Percentiles rank a stretch among this genome's conserved stretches.
Conservation (phyloP, 805 yeast species). For the Nadsonia fulvescens region DNA sequence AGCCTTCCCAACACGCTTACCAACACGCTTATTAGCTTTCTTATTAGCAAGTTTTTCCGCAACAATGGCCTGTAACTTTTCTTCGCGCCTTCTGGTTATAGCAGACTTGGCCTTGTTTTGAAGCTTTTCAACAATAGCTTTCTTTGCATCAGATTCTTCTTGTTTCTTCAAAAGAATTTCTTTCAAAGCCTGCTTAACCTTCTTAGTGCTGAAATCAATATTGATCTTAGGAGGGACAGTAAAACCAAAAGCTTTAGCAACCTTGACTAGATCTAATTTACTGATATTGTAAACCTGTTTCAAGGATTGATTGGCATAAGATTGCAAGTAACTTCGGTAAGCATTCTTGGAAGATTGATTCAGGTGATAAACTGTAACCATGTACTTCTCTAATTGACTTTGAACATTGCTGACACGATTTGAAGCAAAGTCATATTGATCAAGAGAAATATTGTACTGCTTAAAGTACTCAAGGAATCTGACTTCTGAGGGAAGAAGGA, state of each 20-base stretch:
- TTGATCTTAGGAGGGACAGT: constrained; percentile 87
- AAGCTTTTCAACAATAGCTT: too few species aligned
- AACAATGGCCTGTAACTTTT: too few species aligned
- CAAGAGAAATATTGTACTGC: constrained; percentile 91
- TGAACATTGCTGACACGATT: constrained; percentile 94
- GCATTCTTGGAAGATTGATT: constrained; percentile 95
- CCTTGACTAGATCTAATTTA: constrained; percentile 82
- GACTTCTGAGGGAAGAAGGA: constrained; percentile 80
- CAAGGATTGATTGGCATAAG: constrained; percentile 90
- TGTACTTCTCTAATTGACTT: constrained; percentile 76
- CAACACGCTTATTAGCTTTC: too few species aligned
- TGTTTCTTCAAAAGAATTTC: too few species aligned
- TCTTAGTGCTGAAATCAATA: constrained; percentile 85
- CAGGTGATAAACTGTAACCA: constrained; percentile 80
- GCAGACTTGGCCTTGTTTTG: too few species aligned
- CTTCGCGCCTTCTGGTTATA: too few species aligned
- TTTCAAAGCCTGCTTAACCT: too few species aligned
- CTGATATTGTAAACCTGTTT: constrained; percentile 94
- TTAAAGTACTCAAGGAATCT: constrained; percentile 90
- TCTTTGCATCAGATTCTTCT: too few species aligned
- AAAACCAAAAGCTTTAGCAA: constrained; percentile 91
- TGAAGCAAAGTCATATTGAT: constrained; percentile 91
- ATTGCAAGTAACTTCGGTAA: constrained; percentile 89
- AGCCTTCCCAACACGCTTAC: too few species aligned
- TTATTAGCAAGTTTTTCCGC: too few species aligned